Percentiles rank a stretch among this genome's conserved stretches.
phyloP scores from a whole-genome alignment of 1,139 yeast genomes.

The Blastobotrys elegans region DNA sequence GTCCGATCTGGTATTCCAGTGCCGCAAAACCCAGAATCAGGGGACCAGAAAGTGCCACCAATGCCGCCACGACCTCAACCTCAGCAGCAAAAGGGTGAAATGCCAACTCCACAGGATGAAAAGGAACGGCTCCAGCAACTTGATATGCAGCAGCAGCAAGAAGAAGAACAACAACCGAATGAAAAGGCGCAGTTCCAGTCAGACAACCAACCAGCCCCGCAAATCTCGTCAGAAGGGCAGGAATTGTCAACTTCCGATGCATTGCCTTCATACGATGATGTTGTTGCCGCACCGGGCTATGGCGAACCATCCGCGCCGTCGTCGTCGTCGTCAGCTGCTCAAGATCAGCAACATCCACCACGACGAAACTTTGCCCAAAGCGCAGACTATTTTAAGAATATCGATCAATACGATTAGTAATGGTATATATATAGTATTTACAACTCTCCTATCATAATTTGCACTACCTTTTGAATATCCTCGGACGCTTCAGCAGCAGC shows the following conservation, averaged over 20 bases:
- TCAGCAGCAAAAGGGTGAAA: neutral
- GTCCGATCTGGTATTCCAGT: constrained; percentile 24
- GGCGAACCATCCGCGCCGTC: too few relatives aligned
- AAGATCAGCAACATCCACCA: constrained; percentile 1
- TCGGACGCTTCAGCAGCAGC: constrained; percentile 74
- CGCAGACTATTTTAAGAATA: constrained; percentile 22
- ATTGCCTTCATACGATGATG: constrained; percentile 23
- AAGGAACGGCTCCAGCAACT: constrained; percentile 3
- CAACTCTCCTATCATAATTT: constrained; percentile 49
- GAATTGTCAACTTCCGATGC: neutral
- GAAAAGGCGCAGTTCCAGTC: neutral
- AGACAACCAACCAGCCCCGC: neutral
- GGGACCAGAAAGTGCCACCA: constrained; percentile 3
- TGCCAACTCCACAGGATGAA: neutral
- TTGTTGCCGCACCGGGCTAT: constrained; percentile 9
- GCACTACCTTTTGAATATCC: constrained; percentile 71
- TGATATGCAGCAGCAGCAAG: neutral
- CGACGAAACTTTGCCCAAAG: constrained; percentile 24
- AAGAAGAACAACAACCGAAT: neutral
- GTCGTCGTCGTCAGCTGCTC: neutral
- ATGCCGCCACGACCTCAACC: constrained; percentile 9
- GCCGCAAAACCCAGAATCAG: constrained; percentile 4
- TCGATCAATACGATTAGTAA: constrained; percentile 20
- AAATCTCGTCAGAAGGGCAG: constrained; percentile 10
- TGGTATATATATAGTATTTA: constrained; percentile 13